These are phyloP conservation scores for Neurospora pannonica DNA, from an alignment of 495 filamentous ascomycete genomes.

Conservation along the genomic window DNA sequence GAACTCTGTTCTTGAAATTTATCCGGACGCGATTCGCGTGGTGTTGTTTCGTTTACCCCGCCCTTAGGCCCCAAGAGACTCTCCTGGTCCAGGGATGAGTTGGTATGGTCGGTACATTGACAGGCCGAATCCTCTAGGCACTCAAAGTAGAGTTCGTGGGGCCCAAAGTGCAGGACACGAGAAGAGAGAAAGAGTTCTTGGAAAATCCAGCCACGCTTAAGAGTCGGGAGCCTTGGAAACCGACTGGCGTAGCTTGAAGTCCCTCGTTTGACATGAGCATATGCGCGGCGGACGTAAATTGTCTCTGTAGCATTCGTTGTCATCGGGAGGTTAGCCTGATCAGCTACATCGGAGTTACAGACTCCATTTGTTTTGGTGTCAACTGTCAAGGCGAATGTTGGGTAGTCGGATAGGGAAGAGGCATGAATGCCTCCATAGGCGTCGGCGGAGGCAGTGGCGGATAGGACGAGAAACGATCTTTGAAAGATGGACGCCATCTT, in stretches of 20 bases:
- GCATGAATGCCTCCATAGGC: conserved; percentile 3
- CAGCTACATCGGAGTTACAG: not conserved
- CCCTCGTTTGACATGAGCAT: not conserved
- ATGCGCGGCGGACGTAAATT: conserved; percentile 5
- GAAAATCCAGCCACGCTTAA: conserved; percentile 13
- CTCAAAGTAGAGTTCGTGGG: conserved; percentile 11
- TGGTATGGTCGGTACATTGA: no score
- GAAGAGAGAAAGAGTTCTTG: conserved; percentile 12
- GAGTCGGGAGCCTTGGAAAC: not conserved
- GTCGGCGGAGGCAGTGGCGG: not conserved
- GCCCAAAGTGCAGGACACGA: conserved; percentile 13
- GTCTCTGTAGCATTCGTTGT: not conserved
- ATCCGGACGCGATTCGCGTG: no score
- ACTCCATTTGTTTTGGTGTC: not conserved
- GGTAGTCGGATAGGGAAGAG: not conserved
- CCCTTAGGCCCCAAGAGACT: no score
- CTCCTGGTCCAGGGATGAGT: no score
- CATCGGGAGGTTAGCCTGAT: no score
- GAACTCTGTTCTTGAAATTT: no score
- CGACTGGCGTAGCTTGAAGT: not conserved
- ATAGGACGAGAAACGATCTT: conserved; percentile 6
- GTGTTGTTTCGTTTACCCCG: no score
- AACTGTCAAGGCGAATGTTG: not conserved
- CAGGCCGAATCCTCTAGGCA: conserved; percentile 3
- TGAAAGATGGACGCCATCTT: conserved; percentile 8